Percentiles rank a stretch among this genome's conserved stretches.
Conservation (phyloP, 257 asterid genomes). For the Verbascum thapsus region DNA sequence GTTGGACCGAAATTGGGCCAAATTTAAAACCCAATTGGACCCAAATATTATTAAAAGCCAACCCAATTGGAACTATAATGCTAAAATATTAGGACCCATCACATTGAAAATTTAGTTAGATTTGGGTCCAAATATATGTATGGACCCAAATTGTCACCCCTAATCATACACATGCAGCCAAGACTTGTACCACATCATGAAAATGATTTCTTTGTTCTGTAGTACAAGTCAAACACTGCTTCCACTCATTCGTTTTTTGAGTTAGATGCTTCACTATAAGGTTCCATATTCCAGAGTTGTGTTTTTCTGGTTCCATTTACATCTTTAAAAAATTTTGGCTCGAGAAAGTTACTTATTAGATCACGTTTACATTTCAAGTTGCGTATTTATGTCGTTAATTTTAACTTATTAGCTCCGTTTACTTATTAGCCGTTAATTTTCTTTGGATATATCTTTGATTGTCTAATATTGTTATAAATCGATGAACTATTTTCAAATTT, state of each 20-base stretch:
- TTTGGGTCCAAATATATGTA: too few relatives aligned
- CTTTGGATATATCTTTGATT: not conserved
- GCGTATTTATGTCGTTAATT: not conserved
- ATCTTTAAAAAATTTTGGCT: not conserved
- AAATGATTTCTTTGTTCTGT: not conserved
- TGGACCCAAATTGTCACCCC: too few relatives aligned
- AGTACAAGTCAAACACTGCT: too few relatives aligned
- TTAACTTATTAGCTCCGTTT: too few relatives aligned
- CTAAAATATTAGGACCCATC: too few relatives aligned
- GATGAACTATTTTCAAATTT: not conserved
- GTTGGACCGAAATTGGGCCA: too few relatives aligned
- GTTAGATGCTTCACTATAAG: not conserved
- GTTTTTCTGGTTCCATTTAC: not conserved
- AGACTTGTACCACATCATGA: not conserved
- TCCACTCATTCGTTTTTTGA: not conserved
- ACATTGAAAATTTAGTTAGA: too few relatives aligned
- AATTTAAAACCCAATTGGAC: too few relatives aligned
- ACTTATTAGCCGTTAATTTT: not conserved
- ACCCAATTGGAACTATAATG: too few relatives aligned
- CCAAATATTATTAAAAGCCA: too few relatives aligned
- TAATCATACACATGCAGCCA: not conserved
- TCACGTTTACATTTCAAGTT: not conserved
- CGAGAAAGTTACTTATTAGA: not conserved
- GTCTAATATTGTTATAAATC: not conserved
- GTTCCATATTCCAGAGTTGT: not conserved